Percentiles rank a stretch among this genome's conserved stretches.
Conservation (phyloP, 2,329 filamentous ascomycete genomes). For the Lachnellula willkommii region DNA sequence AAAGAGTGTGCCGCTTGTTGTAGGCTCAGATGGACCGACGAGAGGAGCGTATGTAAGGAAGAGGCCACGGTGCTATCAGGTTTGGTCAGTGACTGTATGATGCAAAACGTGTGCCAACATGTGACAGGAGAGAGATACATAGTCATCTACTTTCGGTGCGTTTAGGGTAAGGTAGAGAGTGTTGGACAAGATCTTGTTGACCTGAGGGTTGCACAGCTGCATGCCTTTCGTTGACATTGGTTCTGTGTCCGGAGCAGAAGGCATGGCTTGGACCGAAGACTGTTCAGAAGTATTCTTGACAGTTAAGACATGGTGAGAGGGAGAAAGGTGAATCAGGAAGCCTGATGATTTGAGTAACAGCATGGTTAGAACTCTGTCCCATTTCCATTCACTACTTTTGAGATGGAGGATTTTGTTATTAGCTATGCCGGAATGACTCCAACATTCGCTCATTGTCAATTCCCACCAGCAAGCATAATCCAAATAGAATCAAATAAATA, state of each 20-base stretch:
- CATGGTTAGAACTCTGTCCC: not conserved
- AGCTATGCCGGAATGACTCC: not conserved
- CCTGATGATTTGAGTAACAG: not conserved
- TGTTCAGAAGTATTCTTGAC: not conserved
- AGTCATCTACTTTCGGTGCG: constrained; percentile 24
- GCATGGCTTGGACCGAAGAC: not conserved
- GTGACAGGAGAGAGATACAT: constrained; percentile 11
- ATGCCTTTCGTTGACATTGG: not conserved
- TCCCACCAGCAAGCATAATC: not conserved
- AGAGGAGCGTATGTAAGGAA: constrained; percentile 20
- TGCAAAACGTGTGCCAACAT: no score
- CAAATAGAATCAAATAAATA: not conserved
- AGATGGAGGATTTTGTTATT: not conserved
- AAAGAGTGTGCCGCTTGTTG: constrained; percentile 19
- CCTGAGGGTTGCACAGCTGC: constrained; percentile 6
- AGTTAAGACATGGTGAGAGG: not conserved
- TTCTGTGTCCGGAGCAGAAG: not conserved
- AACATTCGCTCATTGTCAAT: constrained; percentile 3
- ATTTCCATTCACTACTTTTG: not conserved
- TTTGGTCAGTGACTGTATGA: not conserved
- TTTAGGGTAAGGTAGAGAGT: constrained; percentile 26
- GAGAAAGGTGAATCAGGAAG: not conserved
- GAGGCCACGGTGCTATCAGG: constrained; percentile 21
- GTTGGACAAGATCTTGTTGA: constrained; percentile 17
- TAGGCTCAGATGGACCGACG: constrained; percentile 2